A percentile compares a stretch with the other conserved stretches of the same genome.
phyloP scores from a whole-genome alignment of 805 yeast genomes.

The Suhomyces kilbournensis region DNA sequence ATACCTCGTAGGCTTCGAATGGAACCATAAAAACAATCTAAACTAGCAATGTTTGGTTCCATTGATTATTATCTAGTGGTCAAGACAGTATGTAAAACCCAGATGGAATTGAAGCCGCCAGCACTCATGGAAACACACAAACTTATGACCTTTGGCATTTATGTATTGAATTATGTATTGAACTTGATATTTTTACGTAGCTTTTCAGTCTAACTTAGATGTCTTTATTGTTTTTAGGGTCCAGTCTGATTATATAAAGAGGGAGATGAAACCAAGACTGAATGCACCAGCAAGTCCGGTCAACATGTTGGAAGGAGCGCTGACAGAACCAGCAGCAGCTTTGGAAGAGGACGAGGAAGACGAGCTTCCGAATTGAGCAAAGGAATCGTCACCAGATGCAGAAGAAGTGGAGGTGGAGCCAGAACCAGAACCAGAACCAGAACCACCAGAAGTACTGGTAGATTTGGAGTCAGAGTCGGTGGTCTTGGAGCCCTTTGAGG shows the following conservation, averaged over 20 bases:
- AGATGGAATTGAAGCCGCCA: no score
- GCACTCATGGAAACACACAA: no score
- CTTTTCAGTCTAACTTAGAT: no score
- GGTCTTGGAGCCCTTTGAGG: conserved; percentile 1
- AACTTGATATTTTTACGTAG: no score
- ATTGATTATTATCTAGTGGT: no score
- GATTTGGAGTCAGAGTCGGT: conserved; percentile 1
- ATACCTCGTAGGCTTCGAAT: no score
- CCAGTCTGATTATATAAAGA: conserved; percentile 6
- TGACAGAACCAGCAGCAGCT: not conserved
- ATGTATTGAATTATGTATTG: no score
- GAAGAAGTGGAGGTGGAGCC: not conserved
- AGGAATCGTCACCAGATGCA: conserved; percentile 8
- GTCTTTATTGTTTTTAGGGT: no score
- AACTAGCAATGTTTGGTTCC: no score
- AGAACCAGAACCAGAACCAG: not conserved
- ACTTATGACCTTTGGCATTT: no score
- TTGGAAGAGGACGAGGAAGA: not conserved
- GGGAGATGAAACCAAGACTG: conserved; percentile 19
- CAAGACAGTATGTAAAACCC: no score
- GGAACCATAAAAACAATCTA: no score
- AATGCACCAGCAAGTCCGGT: conserved; percentile 13
- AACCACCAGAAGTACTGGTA: not conserved
- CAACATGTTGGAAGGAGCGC: not conserved
- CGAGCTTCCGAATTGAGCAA: conserved; percentile 11